Evolutionary conservation across 2,329 filamentous ascomycete species (phyloP), one percentile per base, ranked within the genome.

Genomic region (Mollisiaceae sp.): DNA sequence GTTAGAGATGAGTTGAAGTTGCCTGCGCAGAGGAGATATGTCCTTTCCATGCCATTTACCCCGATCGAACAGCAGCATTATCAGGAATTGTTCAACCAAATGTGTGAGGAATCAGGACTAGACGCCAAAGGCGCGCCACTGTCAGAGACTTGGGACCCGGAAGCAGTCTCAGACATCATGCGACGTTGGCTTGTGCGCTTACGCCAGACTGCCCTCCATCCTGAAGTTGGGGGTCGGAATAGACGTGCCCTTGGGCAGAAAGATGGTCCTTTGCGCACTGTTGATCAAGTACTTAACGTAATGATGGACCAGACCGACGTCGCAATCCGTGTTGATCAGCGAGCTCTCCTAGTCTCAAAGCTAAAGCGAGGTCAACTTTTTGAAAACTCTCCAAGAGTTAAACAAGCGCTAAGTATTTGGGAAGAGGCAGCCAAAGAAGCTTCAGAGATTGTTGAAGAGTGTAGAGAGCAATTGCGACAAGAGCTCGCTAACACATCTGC

Each of bases 51-150:
- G 76, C 93, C 95, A 0, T 97, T 98, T 73, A 95, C 91, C 0
- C 87, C 92, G 0, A 86, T 98, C 12, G 95, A 98, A 75, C 92
- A 97, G 74, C 92, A 97, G 74, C 89, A 97, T 74, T 98, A 98
- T 73, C 83, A 85, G 50, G 86, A 88, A 8, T 78, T 97, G 1
- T 93, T 94, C 74, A 84, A 88, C 57, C 82, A 91, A 67, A 93
- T 97, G 86, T 88, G 88, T 60, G 83, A 88, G 35, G 86, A 86
- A 1, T 91, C 89, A 67, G 88, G 86, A 1, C 77, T 98, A 8
- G 83, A 88, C 70, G 72, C 80, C 0, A 80, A 86, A 32, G 94
- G 94, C 0, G 80, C 79, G 2, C 91, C 93, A 0, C 66, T 86
- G 0, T 56, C 80, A 0, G 80, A 86, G 18, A 93, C 93, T 0